Conservation (phyloP, 2,329 filamentous ascomycete genomes). For the Arthrobotrys conoides region DNA sequence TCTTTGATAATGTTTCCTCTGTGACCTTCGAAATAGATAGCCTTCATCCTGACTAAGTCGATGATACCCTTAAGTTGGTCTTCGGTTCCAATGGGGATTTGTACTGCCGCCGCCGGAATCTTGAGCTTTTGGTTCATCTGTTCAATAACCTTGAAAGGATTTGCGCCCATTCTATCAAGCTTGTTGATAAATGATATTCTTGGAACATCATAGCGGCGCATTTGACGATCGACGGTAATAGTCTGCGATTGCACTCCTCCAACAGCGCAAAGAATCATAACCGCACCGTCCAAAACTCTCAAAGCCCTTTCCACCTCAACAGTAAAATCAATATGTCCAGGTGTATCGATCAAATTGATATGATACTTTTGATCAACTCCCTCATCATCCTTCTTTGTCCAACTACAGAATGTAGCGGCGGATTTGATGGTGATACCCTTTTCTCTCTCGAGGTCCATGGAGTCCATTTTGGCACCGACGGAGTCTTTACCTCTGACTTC, state of each 20-base stretch:
- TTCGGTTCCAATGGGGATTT: constrained; percentile 93
- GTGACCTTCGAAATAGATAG: constrained; percentile 90
- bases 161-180: constrained; percentile 99
- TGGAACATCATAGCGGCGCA: constrained; percentile 97
- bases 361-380: constrained; percentile 92
- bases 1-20: constrained; percentile 83
- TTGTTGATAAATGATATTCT: constrained; percentile 98
- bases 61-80: constrained; percentile 93
- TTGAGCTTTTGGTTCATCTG: constrained; percentile 98
- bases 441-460: constrained; percentile 97
- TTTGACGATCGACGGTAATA: constrained; percentile 97
- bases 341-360: constrained; percentile 98
- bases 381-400: constrained; percentile 83
- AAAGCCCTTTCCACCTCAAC: constrained; percentile 97
- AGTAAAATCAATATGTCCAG: constrained; percentile 98
- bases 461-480: constrained; percentile 99
- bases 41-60: constrained; percentile 91
- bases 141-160: constrained; percentile 96
- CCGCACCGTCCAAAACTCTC: constrained; percentile 93
- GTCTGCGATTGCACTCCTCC: constrained; percentile 92
- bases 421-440: constrained; percentile 99
- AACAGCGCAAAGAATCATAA: constrained; percentile 98
- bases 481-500: constrained; percentile 95
- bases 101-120: constrained; percentile 90
- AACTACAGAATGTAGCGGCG: constrained; percentile 97